phyloP scores from a whole-genome alignment of 2,329 filamentous ascomycete species.

The Helminthosporium solani region DNA sequence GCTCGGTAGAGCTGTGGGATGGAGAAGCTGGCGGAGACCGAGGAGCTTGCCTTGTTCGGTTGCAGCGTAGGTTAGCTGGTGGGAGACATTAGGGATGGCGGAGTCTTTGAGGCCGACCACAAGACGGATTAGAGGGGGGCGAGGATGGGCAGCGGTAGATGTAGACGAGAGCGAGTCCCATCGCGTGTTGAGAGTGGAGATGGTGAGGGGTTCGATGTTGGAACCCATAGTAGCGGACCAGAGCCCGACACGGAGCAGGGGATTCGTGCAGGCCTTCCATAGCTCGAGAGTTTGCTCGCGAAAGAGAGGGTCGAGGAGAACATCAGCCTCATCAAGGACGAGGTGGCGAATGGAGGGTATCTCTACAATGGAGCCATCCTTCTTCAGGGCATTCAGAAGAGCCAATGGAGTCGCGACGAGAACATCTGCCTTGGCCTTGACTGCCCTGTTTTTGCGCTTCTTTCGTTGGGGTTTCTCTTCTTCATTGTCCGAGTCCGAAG shows the following conservation, averaged over 20 bases:
- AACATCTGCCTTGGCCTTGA: conserved; percentile 71
- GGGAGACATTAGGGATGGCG: conserved; percentile 86
- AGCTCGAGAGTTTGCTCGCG: conserved; percentile 82
- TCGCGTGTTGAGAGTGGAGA: conserved; percentile 56
- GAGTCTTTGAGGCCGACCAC: conserved; percentile 97
- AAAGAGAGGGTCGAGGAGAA: conserved; percentile 88
- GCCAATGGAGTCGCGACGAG: conserved; percentile 78
- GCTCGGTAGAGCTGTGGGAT: conserved; percentile 65
- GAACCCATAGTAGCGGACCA: conserved; percentile 99
- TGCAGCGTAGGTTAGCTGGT: conserved; percentile 86
- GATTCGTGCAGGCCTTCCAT: conserved; percentile 75
- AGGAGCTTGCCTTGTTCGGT: conserved; percentile 93
- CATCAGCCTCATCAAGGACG: conserved; percentile 91
- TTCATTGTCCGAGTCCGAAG: conserved; percentile 7
- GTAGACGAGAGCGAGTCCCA: conserved; percentile 31
- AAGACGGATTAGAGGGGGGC: conserved; percentile 67
- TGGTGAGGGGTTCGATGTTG: conserved; percentile 78
- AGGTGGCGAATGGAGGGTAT: conserved; percentile 71
- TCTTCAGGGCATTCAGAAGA: conserved; percentile 70
- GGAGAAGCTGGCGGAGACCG: conserved; percentile 83
- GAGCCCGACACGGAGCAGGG: conserved; percentile 71
- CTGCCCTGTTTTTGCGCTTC: conserved; percentile 41
- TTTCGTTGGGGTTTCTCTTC: conserved; percentile 30
- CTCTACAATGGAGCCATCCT: conserved; percentile 47
- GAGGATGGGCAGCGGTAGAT: conserved; percentile 35